Evolutionary conservation across 257 asterid genomes (phyloP), one percentile per base, ranked within the genome.

Genomic region (Dorcoceras hygrometricum): DNA sequence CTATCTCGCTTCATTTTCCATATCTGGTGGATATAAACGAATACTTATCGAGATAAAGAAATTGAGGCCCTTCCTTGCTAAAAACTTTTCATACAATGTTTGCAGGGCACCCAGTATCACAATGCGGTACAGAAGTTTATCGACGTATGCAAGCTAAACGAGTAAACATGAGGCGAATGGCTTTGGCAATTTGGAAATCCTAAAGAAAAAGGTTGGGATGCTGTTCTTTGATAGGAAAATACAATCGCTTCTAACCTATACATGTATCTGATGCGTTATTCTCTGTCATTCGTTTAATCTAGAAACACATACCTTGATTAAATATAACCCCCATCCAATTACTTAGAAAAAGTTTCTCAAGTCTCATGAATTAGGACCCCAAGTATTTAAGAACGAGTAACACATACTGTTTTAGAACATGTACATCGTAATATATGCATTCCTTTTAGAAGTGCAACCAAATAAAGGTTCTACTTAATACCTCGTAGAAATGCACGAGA

Each of bases 101-200:
- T 66, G 62, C 85, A 93, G 99, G 97, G 96, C 24, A 86, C 97
- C 8, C 96, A 90, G 72, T 93, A 93, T 76, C 96, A 78, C 78
- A 93, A 90, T 67, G 99, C 96, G 3, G 83, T 93, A 53, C 96
- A 90, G 82, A 90, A 85, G 77, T 90, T 93, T 79, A 81, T 90
- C 26, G 83, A 86, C 75, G 90, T 93, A 14, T 93, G 97, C 87
- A 90, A 90, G 81, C 91, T 93, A 43, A 86, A 88, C 8, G 78
- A 87, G 68, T 76, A 76, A 73, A 56, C 61, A 25, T 22, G 68
- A 66, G 70, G 69, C 70, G 64, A 59, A 25, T 10, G 58, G 23
- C n/a, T 51, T 1, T 23, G 32, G 36, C 29, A 66, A 71, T 23
- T 66, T 22, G 0, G 19, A 46, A 46, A 46, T 46, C 54, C 68